These are phyloP conservation scores for Pyrenophora seminiperda DNA, from an alignment of 2,329 filamentous ascomycete genomes.

Conservation along the genomic window DNA sequence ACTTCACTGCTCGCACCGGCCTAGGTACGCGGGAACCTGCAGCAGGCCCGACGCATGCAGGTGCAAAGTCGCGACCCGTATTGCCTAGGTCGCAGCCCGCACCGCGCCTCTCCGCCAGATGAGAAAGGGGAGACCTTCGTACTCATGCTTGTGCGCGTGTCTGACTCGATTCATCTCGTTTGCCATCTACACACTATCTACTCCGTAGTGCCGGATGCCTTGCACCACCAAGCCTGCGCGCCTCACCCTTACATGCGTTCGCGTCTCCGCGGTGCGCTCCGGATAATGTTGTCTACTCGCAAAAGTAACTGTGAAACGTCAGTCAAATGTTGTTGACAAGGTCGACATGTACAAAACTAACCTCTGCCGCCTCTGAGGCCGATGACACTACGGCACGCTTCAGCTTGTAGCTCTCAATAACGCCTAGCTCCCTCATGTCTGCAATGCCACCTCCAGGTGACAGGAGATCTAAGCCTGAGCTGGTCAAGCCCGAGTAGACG, in stretches of 20 bases:
- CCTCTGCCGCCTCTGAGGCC: slow-evolving; percentile 94
- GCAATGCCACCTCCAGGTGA: slow-evolving; percentile 89
- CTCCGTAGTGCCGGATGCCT: slow-evolving; percentile 31
- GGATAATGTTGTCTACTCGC: slow-evolving; percentile 97
- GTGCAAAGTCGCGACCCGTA: neutral
- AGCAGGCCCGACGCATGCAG: slow-evolving; percentile 6
- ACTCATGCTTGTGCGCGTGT: slow-evolving; percentile 7
- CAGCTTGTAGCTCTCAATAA: slow-evolving; percentile 98
- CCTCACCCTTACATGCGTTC: slow-evolving; percentile 67
- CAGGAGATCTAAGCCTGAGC: slow-evolving; percentile 85
- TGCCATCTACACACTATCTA: slow-evolving; percentile 38
- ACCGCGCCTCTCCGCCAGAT: neutral
- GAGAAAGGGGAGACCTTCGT: neutral
- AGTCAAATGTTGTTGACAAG: slow-evolving; percentile 25
- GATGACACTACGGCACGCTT: slow-evolving; percentile 98
- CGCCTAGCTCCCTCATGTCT: slow-evolving; percentile 93
- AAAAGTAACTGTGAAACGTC: slow-evolving; percentile 70
- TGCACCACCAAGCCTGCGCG: slow-evolving; percentile 19
- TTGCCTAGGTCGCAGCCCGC: slow-evolving; percentile 2
- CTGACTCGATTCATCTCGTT: slow-evolving; percentile 34
- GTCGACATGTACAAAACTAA: slow-evolving; percentile 53
- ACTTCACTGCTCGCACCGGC: too few relatives aligned
- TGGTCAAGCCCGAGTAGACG: slow-evolving; percentile 92
- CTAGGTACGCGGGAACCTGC: neutral
- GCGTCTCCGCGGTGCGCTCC: slow-evolving; percentile 82